Conservation (phyloP, 768 basidiomycete genomes). For the Lentinula lateritia region DNA sequence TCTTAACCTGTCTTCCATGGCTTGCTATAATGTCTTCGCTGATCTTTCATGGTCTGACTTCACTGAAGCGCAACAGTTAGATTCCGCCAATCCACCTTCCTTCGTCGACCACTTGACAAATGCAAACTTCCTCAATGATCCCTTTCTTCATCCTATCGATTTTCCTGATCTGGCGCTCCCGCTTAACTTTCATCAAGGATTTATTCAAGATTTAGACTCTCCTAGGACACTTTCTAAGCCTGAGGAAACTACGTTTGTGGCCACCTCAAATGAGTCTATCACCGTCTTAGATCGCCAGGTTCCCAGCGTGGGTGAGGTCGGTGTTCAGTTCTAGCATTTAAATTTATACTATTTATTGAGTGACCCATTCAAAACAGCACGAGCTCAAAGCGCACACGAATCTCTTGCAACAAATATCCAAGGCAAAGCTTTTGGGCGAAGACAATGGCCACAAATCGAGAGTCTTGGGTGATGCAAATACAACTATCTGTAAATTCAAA, state of each 20-base stretch:
- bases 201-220: not conserved
- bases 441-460: no score
- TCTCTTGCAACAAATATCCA: not conserved
- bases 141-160: not conserved
- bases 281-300: not conserved
- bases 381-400: not conserved
- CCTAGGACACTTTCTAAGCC: not conserved
- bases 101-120: not conserved
- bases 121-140: not conserved
- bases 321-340: not conserved
- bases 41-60: not conserved
- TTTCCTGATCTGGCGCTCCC: not conserved
- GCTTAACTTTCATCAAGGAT: not conserved
- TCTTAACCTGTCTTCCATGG: not conserved
- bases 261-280: not conserved
- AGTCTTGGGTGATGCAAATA: not conserved
- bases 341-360: not conserved
- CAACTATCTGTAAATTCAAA: not conserved
- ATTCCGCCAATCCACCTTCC: not conserved
- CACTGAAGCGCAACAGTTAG: not conserved
- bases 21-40: not conserved
- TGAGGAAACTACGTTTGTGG: not conserved
- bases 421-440: not conserved
- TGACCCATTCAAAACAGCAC: not conserved
- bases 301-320: not conserved